Base-by-base conservation (phyloP, 495 filamentous ascomycete genomes). In the Entonaema liquescens region DNA sequence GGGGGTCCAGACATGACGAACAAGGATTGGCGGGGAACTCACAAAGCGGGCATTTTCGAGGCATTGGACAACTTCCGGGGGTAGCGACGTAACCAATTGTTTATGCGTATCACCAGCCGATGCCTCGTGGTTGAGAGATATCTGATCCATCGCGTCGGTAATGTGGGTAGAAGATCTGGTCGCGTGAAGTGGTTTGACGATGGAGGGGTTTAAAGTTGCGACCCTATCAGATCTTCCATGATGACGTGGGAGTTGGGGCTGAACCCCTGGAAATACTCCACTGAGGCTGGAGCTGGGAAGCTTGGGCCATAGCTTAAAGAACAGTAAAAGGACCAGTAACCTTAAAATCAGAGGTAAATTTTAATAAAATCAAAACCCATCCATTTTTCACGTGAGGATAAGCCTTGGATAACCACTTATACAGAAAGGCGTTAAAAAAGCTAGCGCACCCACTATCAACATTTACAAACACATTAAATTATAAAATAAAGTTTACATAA, bases 21-120 rank as follows among this genome's bases (percentile, higher is more conserved):
- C 57, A 28, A 58, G 31, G 23, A 55, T 62, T 31, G 40, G 55
- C n/a, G 21, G 53, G 7, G 64, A 36, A 58, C 88, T 29, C 86
- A 97, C 93, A 82, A 97, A 99, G 76, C 95, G 90, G 26, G 95
- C 93, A 81, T 97, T 98, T 80, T 97, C 92, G 57, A 98, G 86
- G 76, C 94, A 97, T 70, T 92, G 86, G 13, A 95, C 87, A 44
- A 99, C 95, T 78, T 97, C 94, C 0, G 85, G 77, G 3, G 95
- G 95, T 11, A 97, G 87, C 7, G 87, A 83, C 53, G 83, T 83
- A 25, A 89, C 90, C 61, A 89, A 79, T 76, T 89, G 88, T 56
- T 88, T 90, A 78, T 92, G 86, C 19, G 88, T 92, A 26, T 89
- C 85, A 53, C 89, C 90, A 53, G 89, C 89, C 2, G 91, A 93